Percentiles rank a stretch among this genome's conserved stretches.
These are phyloP conservation scores for Alternaria sp. DNA, from an alignment of 2,329 filamentous ascomycete species.

Conservation along the genomic window DNA sequence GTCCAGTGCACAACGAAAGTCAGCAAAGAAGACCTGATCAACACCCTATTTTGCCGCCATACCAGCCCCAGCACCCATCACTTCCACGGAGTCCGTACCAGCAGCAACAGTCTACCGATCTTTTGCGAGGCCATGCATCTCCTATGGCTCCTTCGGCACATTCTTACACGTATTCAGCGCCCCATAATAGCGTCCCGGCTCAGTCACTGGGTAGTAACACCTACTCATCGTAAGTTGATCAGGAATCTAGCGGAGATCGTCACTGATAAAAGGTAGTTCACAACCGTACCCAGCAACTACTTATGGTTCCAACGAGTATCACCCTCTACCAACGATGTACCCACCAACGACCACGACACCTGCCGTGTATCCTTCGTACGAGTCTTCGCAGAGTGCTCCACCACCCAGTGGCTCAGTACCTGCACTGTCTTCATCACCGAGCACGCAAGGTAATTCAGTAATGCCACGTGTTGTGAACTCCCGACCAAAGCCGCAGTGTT, in stretches of 20 bases:
- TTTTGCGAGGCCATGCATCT: constrained; percentile 41
- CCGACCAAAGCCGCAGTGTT: constrained; percentile 93
- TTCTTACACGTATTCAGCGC: constrained; percentile 44
- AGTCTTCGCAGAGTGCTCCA: constrained; percentile 34
- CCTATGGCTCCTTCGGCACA: constrained; percentile 39
- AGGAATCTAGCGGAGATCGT: background rate
- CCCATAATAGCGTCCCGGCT: constrained; percentile 41
- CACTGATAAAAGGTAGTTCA: constrained; percentile 33
- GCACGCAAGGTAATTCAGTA: constrained; percentile 35
- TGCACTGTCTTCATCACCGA: constrained; percentile 41
- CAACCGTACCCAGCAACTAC: constrained; percentile 46
- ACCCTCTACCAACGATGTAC: constrained; percentile 49
- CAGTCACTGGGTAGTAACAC: constrained; percentile 42
- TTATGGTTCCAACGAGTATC: constrained; percentile 47
- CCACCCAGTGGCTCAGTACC: constrained; percentile 29
- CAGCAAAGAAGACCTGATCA: constrained; percentile 41
- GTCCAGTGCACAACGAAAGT: constrained; percentile 34
- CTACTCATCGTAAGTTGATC: constrained; percentile 45
- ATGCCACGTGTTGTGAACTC: constrained; percentile 72
- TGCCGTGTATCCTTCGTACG: constrained; percentile 45
- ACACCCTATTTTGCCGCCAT: constrained; percentile 41
- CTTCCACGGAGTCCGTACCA: constrained; percentile 47
- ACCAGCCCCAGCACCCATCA: constrained; percentile 38
- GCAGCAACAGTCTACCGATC: constrained; percentile 41
- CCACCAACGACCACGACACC: constrained; percentile 45